Percentiles rank a stretch among this genome's conserved stretches.
phyloP scores from a whole-genome alignment of 805 yeast species.

The Saccharomycopsis olivae region DNA sequence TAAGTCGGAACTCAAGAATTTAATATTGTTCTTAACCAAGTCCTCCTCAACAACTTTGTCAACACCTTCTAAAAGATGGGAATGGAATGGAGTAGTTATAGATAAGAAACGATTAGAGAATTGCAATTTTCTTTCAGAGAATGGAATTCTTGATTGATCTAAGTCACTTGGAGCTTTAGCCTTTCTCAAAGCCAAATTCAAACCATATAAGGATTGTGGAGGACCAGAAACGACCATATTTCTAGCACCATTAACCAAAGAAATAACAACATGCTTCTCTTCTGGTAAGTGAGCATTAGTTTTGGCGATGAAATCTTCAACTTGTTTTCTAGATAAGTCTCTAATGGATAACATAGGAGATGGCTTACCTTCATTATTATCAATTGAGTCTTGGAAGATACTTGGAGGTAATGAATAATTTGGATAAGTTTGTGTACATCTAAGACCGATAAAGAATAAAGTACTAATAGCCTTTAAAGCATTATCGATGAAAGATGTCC shows the following conservation, averaged over 20 bases:
- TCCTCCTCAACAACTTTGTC: slow-evolving; percentile 57
- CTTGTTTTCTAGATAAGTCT: slow-evolving; percentile 73
- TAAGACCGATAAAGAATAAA: slow-evolving; percentile 86
- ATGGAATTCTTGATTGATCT: slow-evolving; percentile 92
- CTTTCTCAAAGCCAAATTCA: slow-evolving; percentile 83
- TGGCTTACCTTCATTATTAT: slow-evolving; percentile 92
- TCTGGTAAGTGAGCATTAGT: slow-evolving; percentile 91
- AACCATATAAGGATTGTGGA: slow-evolving; percentile 94
- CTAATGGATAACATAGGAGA: slow-evolving; percentile 95
- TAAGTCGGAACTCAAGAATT: slow-evolving; percentile 44
- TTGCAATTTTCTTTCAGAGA: slow-evolving; percentile 86
- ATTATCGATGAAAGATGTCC: slow-evolving; percentile 71
- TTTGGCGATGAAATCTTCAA: slow-evolving; percentile 64
- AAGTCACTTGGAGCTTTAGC: slow-evolving; percentile 91
- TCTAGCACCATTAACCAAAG: slow-evolving; percentile 91
- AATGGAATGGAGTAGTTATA: slow-evolving; percentile 94
- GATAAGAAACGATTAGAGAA: slow-evolving; percentile 92
- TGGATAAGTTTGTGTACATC: slow-evolving; percentile 86
- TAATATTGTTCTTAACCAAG: slow-evolving; percentile 45
- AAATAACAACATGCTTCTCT: slow-evolving; percentile 83
- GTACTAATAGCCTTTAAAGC: slow-evolving; percentile 73
- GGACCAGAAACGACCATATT: slow-evolving; percentile 95
- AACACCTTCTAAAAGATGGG: slow-evolving; percentile 71
- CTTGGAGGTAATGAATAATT: slow-evolving; percentile 91
- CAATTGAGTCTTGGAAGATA: slow-evolving; percentile 82